phyloP scores from a whole-genome alignment of 176 grass and related monocot species.

The Triticum timopheevii region DNA sequence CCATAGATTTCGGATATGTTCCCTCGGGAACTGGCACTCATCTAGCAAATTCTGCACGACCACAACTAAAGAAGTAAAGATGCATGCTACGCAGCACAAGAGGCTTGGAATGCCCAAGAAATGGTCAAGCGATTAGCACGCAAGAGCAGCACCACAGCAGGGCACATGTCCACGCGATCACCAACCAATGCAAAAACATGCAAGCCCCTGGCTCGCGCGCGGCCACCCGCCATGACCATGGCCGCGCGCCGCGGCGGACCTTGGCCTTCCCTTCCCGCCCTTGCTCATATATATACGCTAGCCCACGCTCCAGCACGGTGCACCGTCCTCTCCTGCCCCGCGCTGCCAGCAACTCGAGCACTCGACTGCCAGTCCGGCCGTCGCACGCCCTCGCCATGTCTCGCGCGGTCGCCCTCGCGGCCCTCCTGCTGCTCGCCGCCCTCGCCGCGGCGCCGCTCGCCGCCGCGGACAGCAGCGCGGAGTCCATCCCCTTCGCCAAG shows the following conservation, averaged over 20 bases:
- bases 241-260: background rate
- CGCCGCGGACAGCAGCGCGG: background rate
- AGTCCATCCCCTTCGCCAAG: background rate
- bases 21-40: too few relatives aligned
- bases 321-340: background rate
- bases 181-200: background rate
- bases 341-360: background rate
- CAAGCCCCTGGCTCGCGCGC: background rate
- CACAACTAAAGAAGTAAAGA: background rate
- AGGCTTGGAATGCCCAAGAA: background rate
- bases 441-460: constrained; percentile 5
- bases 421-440: constrained; percentile 13
- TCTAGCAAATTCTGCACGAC: too few relatives aligned
- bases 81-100: background rate
- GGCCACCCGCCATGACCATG: background rate
- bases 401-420: constrained; percentile 29
- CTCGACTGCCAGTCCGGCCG: background rate
- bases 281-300: background rate
- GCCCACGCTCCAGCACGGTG: background rate
- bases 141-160: background rate
- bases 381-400: constrained; percentile 18
- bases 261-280: background rate
- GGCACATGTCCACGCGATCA: background rate
- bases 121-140: background rate
- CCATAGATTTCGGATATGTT: too few relatives aligned